These are phyloP conservation scores for Myxozyma neotropica DNA, from an alignment of 805 yeast species.

Conservation along the genomic window DNA sequence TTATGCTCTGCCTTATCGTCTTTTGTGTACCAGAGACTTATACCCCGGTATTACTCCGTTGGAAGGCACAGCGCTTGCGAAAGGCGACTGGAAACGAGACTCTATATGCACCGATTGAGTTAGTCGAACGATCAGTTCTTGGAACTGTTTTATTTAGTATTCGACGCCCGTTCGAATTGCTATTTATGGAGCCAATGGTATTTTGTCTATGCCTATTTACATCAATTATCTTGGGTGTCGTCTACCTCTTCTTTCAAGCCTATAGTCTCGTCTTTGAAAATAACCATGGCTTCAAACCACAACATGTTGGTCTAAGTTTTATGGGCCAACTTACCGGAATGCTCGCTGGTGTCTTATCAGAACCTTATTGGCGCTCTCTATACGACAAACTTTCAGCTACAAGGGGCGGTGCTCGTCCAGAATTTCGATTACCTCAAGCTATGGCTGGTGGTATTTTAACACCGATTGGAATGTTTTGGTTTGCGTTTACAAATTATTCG, in stretches of 20 bases:
- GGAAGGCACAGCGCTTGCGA: conserved; percentile 64
- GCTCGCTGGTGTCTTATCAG: conserved; percentile 52
- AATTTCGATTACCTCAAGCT: conserved; percentile 55
- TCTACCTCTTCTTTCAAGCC: conserved; percentile 62
- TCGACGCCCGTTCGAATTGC: conserved; percentile 55
- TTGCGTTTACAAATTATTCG: conserved; percentile 55
- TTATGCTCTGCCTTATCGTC: conserved; percentile 26
- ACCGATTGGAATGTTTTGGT: conserved; percentile 53
- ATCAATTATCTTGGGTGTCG: conserved; percentile 58
- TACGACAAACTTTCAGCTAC: conserved; percentile 62
- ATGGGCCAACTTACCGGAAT: conserved; percentile 58
- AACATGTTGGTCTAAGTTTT: conserved; percentile 61
- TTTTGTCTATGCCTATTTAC: conserved; percentile 56
- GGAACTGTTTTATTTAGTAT: conserved; percentile 51
- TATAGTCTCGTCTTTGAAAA: conserved; percentile 57
- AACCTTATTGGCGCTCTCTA: conserved; percentile 63
- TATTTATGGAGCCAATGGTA: conserved; percentile 59
- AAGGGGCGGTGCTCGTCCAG: conserved; percentile 48
- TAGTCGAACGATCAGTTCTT: conserved; percentile 43
- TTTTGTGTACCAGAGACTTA: conserved; percentile 77
- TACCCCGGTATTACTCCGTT: conserved; percentile 76
- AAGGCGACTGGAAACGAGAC: conserved; percentile 45
- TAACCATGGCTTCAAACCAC: conserved; percentile 58
- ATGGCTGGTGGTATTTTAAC: conserved; percentile 53
- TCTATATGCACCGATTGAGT: conserved; percentile 50